Base-by-base conservation (phyloP, 2,329 filamentous ascomycete species). In the Trichoderma simmonsii region DNA sequence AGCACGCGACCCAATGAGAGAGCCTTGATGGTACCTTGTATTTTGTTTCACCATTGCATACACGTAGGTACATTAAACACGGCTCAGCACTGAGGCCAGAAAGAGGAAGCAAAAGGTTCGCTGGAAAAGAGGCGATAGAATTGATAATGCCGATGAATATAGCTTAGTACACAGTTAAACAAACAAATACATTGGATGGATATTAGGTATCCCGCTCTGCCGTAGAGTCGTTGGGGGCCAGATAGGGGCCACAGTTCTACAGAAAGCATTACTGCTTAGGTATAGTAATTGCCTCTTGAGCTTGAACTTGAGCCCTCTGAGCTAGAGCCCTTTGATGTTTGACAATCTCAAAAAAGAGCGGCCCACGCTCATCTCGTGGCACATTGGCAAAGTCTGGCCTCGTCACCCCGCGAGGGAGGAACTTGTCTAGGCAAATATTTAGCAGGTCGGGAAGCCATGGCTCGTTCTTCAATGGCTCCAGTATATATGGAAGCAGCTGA, bases 141-240 rank as follows among this genome's bases (percentile, higher is more conserved):
- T 68, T 63, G 56, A 72, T 59, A 69, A 43, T 26, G 39, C 57
- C 51, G 57, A 72, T 24, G 61, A 71, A 51, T 66, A 69, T 66
- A 72, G 64, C 64, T 54, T 24, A 54, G 48, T 72, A 72, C 64
- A 72, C 26, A 57, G 32, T 68, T 48, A 64, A 68, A 59, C 32
- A 64, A 72, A 61, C 56, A 54, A 63, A 63, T 59, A 62, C 26
- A 59, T 26, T 39, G 51, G 34, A 56, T 51, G 24, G 26, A 30
- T 28, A 51, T 32, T 18, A 26, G 26, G 26, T 26, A 32, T 66
- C 62, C 43, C 24, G 30, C 63, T 56, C 21, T 34, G 69, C 60
- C 54, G 59, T 30, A 30, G n/a, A n/a, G n/a, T 34, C 8, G n/a
- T 18, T 14, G 21, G 21, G 26, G 32, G 43, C 18, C 4, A 11